phyloP scores from a whole-genome alignment of 2,329 filamentous ascomycete genomes.

The Albifimbria verrucaria region DNA sequence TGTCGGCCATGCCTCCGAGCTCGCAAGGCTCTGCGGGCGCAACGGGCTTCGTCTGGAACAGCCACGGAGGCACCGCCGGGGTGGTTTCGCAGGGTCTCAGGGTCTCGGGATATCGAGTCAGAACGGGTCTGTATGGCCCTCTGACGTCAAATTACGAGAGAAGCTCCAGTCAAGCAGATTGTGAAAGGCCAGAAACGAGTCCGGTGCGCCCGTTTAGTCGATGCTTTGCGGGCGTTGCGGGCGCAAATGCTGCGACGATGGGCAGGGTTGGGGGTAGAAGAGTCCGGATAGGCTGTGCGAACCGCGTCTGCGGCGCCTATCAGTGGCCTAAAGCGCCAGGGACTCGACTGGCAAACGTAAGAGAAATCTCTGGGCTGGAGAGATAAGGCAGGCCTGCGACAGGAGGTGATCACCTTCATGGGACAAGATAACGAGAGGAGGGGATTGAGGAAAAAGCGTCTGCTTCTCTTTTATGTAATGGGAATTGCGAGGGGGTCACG shows the following conservation, averaged over 20 bases:
- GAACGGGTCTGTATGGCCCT: not conserved
- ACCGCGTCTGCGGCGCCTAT: conserved; percentile 25
- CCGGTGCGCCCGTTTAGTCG: conserved; percentile 30
- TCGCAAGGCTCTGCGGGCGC: not conserved
- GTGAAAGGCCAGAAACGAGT: conserved; percentile 19
- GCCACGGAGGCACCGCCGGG: conserved; percentile 1
- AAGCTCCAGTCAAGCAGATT: conserved; percentile 11
- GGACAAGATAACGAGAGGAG: conserved; percentile 26
- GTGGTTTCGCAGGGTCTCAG: conserved; percentile 20
- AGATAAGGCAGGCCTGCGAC: conserved; percentile 26
- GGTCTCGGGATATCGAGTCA: conserved; percentile 22
- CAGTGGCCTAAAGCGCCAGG: conserved; percentile 8
- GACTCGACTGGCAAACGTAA: conserved; percentile 19
- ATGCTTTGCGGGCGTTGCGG: conserved; percentile 32
- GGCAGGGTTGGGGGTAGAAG: conserved; percentile 25
- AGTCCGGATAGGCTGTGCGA: conserved; percentile 13
- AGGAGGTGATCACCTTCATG: conserved; percentile 21
- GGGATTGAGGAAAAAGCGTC: conserved; percentile 22
- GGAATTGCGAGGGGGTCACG: conserved; percentile 27
- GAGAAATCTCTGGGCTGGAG: conserved; percentile 23
- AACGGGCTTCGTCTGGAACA: conserved; percentile 2
- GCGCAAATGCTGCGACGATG: conserved; percentile 26
- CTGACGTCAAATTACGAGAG: conserved; percentile 7
- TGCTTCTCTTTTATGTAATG: conserved; percentile 37
- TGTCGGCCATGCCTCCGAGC: conserved; percentile 57